Evolutionary conservation across 208 protist genomes (phyloP).

Genomic region (Leptomonas pyrrhocoris): DNA sequence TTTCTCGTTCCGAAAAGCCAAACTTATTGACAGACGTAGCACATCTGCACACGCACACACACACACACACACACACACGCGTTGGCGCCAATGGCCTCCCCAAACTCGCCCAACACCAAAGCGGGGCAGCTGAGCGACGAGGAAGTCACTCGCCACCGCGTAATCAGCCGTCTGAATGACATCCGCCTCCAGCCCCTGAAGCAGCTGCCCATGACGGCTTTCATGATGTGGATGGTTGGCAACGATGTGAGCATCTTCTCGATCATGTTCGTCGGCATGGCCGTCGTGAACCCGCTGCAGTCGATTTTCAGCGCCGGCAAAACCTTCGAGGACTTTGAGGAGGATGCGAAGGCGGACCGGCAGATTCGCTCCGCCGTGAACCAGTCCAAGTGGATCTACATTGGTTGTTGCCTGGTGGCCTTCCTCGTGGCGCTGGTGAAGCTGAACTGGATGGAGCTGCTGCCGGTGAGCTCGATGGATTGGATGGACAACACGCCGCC

Average conservation of each 20-base stretch:
- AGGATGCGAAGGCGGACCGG: slow-evolving; percentile 61
- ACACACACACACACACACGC: background rate
- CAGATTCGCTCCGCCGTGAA: slow-evolving; percentile 54
- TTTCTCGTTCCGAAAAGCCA: no score
- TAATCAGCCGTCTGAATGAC: slow-evolving; percentile 67
- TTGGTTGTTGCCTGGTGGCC: slow-evolving; percentile 68
- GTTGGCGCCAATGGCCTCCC: slow-evolving; percentile 15
- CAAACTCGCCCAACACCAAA: slow-evolving; percentile 6
- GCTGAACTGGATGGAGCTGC: slow-evolving; percentile 85
- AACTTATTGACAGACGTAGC: no score
- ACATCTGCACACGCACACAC: background rate
- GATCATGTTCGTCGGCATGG: slow-evolving; percentile 91
- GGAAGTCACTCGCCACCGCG: slow-evolving; percentile 54
- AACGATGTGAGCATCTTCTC: slow-evolving; percentile 90
- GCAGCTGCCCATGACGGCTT: slow-evolving; percentile 82
- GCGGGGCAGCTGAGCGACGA: slow-evolving; percentile 47
- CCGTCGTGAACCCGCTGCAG: slow-evolving; percentile 77
- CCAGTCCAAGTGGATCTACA: slow-evolving; percentile 80
- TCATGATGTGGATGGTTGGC: slow-evolving; percentile 91
- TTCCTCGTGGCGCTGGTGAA: slow-evolving; percentile 81
- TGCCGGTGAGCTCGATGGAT: slow-evolving; percentile 82
- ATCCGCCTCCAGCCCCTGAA: slow-evolving; percentile 77
- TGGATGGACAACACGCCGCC: slow-evolving; percentile 77
- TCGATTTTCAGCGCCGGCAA: slow-evolving; percentile 53
- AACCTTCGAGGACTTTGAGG: slow-evolving; percentile 70